These are phyloP conservation scores for Cenococcum geophilum DNA, from an alignment of 495 filamentous ascomycete genomes.

Conservation along the genomic window DNA sequence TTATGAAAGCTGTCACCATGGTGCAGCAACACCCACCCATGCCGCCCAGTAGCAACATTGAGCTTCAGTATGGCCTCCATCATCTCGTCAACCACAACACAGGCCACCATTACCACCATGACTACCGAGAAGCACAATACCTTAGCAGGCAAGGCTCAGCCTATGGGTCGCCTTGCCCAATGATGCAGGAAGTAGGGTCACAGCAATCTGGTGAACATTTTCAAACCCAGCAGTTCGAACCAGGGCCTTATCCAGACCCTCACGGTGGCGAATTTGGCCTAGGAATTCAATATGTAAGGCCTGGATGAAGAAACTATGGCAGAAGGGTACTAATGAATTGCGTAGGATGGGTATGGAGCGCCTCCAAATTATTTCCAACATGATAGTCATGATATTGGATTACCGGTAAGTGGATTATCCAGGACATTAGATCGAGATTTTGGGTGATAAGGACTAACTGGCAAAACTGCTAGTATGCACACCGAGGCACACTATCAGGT, in stretches of 20 bases:
- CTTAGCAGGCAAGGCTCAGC: conserved; percentile 7
- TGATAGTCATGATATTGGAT: conserved; percentile 43
- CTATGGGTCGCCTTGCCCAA: conserved; percentile 24
- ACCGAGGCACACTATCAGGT: conserved; percentile 26
- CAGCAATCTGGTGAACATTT: conserved; percentile 15
- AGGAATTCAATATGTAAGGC: conserved; percentile 43
- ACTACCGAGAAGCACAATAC: conserved; percentile 9
- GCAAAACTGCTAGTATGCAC: background rate
- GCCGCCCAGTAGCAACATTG: conserved; percentile 19
- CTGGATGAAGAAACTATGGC: background rate
- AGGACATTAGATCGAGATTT: conserved; percentile 6
- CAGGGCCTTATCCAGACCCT: conserved; percentile 38
- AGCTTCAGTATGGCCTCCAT: conserved; percentile 28
- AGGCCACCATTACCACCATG: conserved; percentile 15
- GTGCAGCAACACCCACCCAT: conserved; percentile 28
- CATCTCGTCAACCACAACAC: conserved; percentile 29
- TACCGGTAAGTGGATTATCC: conserved; percentile 13
- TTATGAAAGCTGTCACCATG: conserved; percentile 27
- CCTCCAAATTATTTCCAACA: conserved; percentile 43
- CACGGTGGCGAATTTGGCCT: conserved; percentile 27
- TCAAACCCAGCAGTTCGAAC: conserved; percentile 12
- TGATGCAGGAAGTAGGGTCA: conserved; percentile 15
- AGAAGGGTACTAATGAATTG: background rate
- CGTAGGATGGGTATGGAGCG: conserved; percentile 24
- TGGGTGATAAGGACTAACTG: conserved; percentile 10